Conservation (phyloP, 2,329 filamentous ascomycete species). For the Zasmidium cellare region DNA sequence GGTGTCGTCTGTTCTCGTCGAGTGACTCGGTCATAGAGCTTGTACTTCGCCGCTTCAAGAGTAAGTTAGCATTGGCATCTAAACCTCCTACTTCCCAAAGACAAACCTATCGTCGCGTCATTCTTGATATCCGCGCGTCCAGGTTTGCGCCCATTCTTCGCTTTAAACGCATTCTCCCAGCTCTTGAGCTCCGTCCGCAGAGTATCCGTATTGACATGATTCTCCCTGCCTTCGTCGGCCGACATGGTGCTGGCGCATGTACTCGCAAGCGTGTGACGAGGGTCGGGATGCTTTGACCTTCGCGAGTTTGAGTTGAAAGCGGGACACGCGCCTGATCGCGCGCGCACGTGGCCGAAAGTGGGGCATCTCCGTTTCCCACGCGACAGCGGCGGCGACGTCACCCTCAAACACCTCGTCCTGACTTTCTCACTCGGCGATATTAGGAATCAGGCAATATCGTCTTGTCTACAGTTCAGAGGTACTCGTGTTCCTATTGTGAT, state of each 20-base stretch:
- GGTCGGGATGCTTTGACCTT: not conserved
- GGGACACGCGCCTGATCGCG: not conserved
- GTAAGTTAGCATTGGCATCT: not conserved
- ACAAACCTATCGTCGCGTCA: constrained; percentile 67
- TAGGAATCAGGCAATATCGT: not conserved
- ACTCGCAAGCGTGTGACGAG: too few species aligned
- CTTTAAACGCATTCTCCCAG: constrained; percentile 71
- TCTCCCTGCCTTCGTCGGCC: constrained; percentile 13
- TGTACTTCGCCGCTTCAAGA: constrained; percentile 67
- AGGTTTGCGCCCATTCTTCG: constrained; percentile 64
- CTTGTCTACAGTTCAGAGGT: too few species aligned
- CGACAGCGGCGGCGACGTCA: too few species aligned
- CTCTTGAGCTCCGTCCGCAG: constrained; percentile 70
- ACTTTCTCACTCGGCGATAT: not conserved
- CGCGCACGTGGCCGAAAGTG: not conserved
- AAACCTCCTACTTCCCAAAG: constrained; percentile 17
- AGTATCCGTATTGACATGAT: constrained; percentile 5
- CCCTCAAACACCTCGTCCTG: not conserved
- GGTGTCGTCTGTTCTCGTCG: constrained; percentile 51
- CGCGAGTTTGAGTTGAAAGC: not conserved
- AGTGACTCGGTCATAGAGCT: constrained; percentile 65
- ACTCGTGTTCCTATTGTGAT: too few species aligned
- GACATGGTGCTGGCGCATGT: constrained; percentile 12
- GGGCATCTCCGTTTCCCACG: too few species aligned
- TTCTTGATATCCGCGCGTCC: constrained; percentile 74